A percentile compares a stretch with the other conserved stretches of the same genome.
These are phyloP conservation scores for Cichorium intybus DNA, from an alignment of 140 eudicot species.

Conservation along the genomic window DNA sequence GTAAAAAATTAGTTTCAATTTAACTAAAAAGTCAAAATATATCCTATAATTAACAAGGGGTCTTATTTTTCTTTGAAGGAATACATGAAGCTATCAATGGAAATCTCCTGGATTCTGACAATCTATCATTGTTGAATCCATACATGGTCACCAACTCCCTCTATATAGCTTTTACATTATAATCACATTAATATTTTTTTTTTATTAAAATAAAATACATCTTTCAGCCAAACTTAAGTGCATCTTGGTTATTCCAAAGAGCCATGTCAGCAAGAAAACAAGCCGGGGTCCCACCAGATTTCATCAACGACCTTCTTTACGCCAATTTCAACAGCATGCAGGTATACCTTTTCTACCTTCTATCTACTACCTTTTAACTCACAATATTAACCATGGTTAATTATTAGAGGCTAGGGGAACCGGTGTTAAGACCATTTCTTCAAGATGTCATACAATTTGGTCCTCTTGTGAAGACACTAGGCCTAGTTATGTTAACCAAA, in stretches of 20 bases:
- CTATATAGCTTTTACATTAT: neutral
- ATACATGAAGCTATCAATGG: slow-evolving; percentile 65
- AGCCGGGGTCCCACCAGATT: slow-evolving; percentile 73
- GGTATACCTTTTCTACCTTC: slow-evolving; percentile 34
- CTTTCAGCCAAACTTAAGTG: slow-evolving; percentile 87
- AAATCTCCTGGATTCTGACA: slow-evolving; percentile 61
- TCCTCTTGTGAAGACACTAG: slow-evolving; percentile 93
- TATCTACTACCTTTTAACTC: neutral
- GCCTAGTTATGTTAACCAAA: slow-evolving; percentile 77
- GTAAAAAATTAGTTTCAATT: neutral
- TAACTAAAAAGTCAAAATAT: slow-evolving; percentile 13
- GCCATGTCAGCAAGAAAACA: slow-evolving; percentile 95
- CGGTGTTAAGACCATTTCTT: slow-evolving; percentile 95
- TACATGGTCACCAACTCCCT: slow-evolving; percentile 62
- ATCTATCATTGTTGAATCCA: slow-evolving; percentile 79
- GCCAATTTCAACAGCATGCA: slow-evolving; percentile 92
- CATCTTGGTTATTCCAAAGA: slow-evolving; percentile 98
- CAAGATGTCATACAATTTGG: slow-evolving; percentile 99
- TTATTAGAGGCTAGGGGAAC: slow-evolving; percentile 83
- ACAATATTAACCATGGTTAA: slow-evolving; percentile 1
- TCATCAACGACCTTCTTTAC: slow-evolving; percentile 75
- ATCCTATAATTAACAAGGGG: neutral
- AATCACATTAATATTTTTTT: neutral
- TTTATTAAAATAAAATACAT: neutral
- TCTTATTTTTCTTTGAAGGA: slow-evolving; percentile 39